These are phyloP conservation scores for Curvularia hawaiiensis DNA, from an alignment of 2,329 filamentous ascomycete species.

Conservation along the genomic window DNA sequence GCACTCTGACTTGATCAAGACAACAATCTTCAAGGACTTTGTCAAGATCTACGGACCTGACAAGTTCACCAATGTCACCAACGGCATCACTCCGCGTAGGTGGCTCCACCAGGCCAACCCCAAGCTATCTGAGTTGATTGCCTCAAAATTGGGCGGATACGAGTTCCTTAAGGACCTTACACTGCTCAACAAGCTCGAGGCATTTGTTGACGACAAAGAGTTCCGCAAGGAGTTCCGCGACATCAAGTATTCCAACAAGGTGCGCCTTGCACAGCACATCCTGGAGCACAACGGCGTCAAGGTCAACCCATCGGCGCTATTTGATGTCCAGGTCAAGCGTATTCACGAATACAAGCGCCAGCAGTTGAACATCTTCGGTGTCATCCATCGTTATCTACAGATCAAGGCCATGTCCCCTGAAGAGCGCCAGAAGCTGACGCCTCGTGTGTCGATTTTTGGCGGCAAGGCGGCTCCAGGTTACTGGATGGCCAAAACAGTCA, in stretches of 20 bases:
- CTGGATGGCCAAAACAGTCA: slow-evolving; percentile 99
- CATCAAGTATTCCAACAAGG: slow-evolving; percentile 97
- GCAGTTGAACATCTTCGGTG: slow-evolving; percentile 98
- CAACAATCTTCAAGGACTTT: slow-evolving; percentile 99
- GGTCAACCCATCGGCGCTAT: slow-evolving; percentile 86
- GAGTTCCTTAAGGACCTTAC: slow-evolving; percentile 92
- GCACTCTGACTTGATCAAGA: slow-evolving; percentile 97
- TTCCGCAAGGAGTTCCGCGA: slow-evolving; percentile 96
- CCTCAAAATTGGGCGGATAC: slow-evolving; percentile 81
- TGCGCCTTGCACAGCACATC: slow-evolving; percentile 89
- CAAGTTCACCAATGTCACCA: slow-evolving; percentile 99
- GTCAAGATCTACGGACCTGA: slow-evolving; percentile 92
- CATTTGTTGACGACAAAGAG: slow-evolving; percentile 79
- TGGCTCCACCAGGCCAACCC: slow-evolving; percentile 99
- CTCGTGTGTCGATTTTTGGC: slow-evolving; percentile 93
- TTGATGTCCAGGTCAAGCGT: slow-evolving; percentile 97
- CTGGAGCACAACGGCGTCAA: slow-evolving; percentile 77
- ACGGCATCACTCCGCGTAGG: slow-evolving; percentile 92
- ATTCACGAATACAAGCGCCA: slow-evolving; percentile 99
- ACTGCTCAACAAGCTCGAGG: slow-evolving; percentile 81
- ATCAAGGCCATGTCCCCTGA: slow-evolving; percentile 85
- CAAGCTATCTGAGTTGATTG: slow-evolving; percentile 86
- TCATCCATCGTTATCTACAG: slow-evolving; percentile 90
- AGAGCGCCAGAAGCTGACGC: slow-evolving; percentile 83
- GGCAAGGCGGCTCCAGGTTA: slow-evolving; percentile 98